phyloP scores from a whole-genome alignment of 257 asterid species.

The Handroanthus guayacan region DNA sequence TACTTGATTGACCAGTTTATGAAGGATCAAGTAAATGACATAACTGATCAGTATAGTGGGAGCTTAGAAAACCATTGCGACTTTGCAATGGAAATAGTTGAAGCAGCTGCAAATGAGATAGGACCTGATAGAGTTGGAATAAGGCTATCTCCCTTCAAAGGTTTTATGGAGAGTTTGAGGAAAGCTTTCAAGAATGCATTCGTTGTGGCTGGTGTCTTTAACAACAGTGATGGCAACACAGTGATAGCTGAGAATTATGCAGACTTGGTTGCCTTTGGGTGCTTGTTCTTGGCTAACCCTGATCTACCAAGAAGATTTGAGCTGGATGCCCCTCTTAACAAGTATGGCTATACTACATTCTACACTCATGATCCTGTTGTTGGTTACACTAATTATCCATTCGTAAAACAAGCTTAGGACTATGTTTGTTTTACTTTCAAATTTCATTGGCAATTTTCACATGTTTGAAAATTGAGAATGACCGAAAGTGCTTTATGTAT shows the following conservation, averaged over 20 bases:
- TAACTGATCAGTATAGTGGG: slow-evolving; percentile 37
- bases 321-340: slow-evolving; percentile 50
- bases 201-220: slow-evolving; percentile 53
- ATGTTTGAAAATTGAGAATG: too few species aligned
- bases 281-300: slow-evolving; percentile 61
- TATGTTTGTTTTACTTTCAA: too few species aligned
- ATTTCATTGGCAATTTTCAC: too few species aligned
- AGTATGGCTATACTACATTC: slow-evolving; percentile 51
- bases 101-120: slow-evolving; percentile 32
- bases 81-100: slow-evolving; percentile 33
- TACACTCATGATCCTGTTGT: slow-evolving; percentile 53
- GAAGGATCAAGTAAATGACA: slow-evolving; percentile 37
- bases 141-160: slow-evolving; percentile 31
- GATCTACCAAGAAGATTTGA: slow-evolving; percentile 56
- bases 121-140: slow-evolving; percentile 39
- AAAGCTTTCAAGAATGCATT: slow-evolving; percentile 54
- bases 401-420: too few species aligned
- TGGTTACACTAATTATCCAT: slow-evolving; percentile 68
- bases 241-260: slow-evolving; percentile 48
- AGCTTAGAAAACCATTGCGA: slow-evolving; percentile 35
- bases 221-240: slow-evolving; percentile 43
- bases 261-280: slow-evolving; percentile 62
- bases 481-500: too few species aligned
- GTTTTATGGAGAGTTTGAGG: slow-evolving; percentile 22
- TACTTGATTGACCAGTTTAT: slow-evolving; percentile 40